phyloP scores from a whole-genome alignment of 176 grass and related monocot genomes.

The Bolboschoenus planiculmis region DNA sequence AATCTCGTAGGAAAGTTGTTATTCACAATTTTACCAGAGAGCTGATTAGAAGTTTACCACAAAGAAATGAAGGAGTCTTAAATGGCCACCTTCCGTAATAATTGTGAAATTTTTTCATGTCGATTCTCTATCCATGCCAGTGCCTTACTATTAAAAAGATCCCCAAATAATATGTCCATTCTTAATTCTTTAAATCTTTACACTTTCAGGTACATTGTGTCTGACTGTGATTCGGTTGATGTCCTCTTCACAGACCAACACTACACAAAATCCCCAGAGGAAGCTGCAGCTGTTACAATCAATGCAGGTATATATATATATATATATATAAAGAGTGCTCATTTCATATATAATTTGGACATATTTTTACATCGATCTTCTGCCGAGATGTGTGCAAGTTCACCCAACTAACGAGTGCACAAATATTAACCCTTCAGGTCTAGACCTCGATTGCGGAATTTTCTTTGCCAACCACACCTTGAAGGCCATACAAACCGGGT shows the following conservation, averaged over 20 bases:
- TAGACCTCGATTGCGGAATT: slow-evolving; percentile 78
- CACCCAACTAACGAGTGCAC: not conserved
- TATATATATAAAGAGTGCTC: not conserved
- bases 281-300: slow-evolving; percentile 69
- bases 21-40: too few relatives aligned
- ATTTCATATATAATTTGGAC: not conserved
- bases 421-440: slow-evolving; percentile 33
- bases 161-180: not conserved
- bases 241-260: slow-evolving; percentile 63
- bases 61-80: not conserved
- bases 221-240: slow-evolving; percentile 81
- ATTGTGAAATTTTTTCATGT: not conserved
- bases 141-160: not conserved
- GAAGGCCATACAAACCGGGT: slow-evolving; percentile 51
- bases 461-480: slow-evolving; percentile 55
- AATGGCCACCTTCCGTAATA: too few relatives aligned
- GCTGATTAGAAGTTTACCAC: not conserved
- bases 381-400: not conserved
- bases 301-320: slow-evolving; percentile 39
- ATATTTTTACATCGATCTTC: not conserved
- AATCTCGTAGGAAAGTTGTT: too few relatives aligned
- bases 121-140: not conserved
- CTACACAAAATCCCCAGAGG: slow-evolving; percentile 70
- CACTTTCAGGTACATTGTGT: slow-evolving; percentile 59
- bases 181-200: not conserved